Percentiles rank a stretch among this genome's conserved stretches.
Conservation (phyloP, 2,329 filamentous ascomycete genomes). For the Onygenales sp. region DNA sequence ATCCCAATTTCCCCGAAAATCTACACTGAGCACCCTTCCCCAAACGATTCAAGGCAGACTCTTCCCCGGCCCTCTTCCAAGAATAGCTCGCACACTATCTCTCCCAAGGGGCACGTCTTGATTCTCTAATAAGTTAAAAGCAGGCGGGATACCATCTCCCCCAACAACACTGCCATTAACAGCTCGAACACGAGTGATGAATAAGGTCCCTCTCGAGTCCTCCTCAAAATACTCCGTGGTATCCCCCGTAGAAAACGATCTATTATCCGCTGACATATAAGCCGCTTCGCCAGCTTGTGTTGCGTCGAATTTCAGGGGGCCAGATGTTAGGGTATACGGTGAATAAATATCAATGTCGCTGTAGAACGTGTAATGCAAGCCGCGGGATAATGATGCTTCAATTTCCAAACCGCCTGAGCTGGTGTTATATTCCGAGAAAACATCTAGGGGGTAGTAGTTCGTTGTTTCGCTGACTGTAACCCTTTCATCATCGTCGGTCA, state of each 20-base stretch:
- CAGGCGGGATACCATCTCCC: constrained; percentile 5
- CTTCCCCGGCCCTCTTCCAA: constrained; percentile 28
- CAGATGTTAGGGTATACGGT: constrained; percentile 46
- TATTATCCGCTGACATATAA: constrained; percentile 15
- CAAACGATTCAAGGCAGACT: not conserved
- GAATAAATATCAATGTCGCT: constrained; percentile 42
- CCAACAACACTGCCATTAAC: constrained; percentile 19
- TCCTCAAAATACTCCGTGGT: constrained; percentile 20
- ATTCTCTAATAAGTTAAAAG: constrained; percentile 1
- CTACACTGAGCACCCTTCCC: too few species aligned
- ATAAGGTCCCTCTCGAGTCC: constrained; percentile 13
- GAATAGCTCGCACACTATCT: constrained; percentile 21
- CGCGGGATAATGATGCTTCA: constrained; percentile 39
- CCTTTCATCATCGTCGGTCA: constrained; percentile 21
- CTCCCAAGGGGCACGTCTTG: constrained; percentile 6
- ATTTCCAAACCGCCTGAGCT: constrained; percentile 28
- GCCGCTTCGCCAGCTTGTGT: constrained; percentile 21
- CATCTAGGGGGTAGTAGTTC: not conserved
- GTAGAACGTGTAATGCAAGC: constrained; percentile 34
- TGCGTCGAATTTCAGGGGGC: constrained; percentile 17
- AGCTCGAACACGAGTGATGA: constrained; percentile 16
- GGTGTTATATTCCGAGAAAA: not conserved
- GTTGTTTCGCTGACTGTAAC: not conserved
- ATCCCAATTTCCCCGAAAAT: too few species aligned
- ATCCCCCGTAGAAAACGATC: constrained; percentile 20